Conservation (phyloP, 1,139 yeast genomes). For the Saccharomycopsis hybrid region DNA sequence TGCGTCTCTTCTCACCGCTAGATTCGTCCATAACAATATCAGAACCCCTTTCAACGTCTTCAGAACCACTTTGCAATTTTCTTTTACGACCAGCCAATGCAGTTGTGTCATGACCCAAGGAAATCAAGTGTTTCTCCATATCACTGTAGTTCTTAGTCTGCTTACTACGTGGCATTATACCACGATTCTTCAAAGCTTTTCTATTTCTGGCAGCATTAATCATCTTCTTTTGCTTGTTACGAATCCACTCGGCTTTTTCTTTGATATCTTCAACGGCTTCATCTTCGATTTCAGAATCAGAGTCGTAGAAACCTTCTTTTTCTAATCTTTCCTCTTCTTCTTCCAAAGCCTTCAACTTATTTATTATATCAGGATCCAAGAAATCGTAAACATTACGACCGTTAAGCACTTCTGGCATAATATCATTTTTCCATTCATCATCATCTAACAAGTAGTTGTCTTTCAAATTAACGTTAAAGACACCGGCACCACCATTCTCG, state of each 20-base stretch:
- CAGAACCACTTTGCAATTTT: conserved; percentile 31
- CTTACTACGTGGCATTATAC: conserved; percentile 90
- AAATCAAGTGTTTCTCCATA: conserved; percentile 84
- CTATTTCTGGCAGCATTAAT: conserved; percentile 81
- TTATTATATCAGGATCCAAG: conserved; percentile 92
- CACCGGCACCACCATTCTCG: conserved; percentile 99
- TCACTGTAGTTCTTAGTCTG: conserved; percentile 67
- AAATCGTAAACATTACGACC: conserved; percentile 97
- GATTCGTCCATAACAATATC: conserved; percentile 64
- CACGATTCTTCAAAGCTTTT: conserved; percentile 81
- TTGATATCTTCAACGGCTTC: conserved; percentile 68
- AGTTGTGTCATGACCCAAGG: conserved; percentile 81
- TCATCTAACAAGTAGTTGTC: conserved; percentile 89
- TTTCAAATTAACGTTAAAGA: conserved; percentile 84
- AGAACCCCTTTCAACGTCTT: conserved; percentile 52
- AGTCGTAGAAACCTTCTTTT: conserved; percentile 90
- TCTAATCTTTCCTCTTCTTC: conserved; percentile 95
- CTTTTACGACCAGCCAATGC: conserved; percentile 41
- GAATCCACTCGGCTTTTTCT: conserved; percentile 91
- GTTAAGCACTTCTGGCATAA: conserved; percentile 93
- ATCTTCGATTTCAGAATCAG: conserved; percentile 68
- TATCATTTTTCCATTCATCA: conserved; percentile 96
- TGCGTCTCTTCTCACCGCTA: conserved; percentile 31
- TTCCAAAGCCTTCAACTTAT: conserved; percentile 88
- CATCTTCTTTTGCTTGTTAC: conserved; percentile 92